phyloP scores from a whole-genome alignment of 2,329 filamentous ascomycete genomes.

The Fusarium dimerum region DNA sequence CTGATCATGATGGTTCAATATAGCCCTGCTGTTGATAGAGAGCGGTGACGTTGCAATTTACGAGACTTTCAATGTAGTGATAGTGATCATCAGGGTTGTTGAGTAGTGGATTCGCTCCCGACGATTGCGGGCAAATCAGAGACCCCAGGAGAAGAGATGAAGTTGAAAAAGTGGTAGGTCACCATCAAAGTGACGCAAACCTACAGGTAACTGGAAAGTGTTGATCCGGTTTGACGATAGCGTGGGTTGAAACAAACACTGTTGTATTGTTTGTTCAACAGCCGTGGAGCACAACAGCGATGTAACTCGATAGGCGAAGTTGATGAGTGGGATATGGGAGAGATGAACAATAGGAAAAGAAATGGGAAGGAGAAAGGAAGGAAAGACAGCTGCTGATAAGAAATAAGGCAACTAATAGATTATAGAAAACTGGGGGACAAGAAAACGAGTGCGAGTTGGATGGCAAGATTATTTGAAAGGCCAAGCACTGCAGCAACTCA shows the following conservation, averaged over 20 bases:
- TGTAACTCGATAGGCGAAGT: background rate
- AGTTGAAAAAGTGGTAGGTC: background rate
- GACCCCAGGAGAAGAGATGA: too few relatives aligned
- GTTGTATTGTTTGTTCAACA: background rate
- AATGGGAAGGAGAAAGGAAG: background rate
- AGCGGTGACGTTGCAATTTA: background rate
- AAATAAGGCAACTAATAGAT: background rate
- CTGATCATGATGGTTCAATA: slow-evolving; percentile 21
- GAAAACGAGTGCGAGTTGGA: background rate
- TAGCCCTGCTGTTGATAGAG: background rate
- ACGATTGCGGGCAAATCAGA: background rate
- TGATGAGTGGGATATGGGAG: background rate
- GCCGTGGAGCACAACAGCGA: background rate
- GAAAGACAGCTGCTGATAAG: background rate
- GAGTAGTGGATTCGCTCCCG: background rate
- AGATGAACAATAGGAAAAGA: background rate
- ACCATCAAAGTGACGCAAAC: background rate
- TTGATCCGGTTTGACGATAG: background rate
- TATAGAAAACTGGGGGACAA: background rate
- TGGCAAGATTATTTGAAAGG: background rate
- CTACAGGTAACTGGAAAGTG: background rate
- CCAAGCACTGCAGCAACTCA: background rate
- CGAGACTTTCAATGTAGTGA: background rate
- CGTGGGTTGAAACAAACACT: background rate
- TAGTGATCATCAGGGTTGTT: background rate